phyloP scores from a whole-genome alignment of 257 asterid species.

The Primulina eburnea region DNA sequence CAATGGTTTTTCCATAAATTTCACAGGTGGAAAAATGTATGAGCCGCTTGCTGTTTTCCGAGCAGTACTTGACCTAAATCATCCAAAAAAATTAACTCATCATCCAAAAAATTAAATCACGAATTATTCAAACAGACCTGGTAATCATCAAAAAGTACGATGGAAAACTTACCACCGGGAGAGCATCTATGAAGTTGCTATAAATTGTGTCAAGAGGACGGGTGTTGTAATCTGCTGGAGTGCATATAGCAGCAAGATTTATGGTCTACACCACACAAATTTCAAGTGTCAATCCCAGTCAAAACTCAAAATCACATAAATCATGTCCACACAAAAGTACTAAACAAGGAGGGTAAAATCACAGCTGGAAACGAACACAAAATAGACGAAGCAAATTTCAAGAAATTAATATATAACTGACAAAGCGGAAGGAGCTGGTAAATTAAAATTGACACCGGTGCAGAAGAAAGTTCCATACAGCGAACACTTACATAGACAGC shows the following conservation, averaged over 20 bases:
- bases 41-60: constrained; percentile 81
- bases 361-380: constrained; percentile 8
- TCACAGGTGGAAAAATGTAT: constrained; percentile 95
- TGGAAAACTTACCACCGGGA: constrained; percentile 62
- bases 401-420: background rate
- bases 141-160: background rate
- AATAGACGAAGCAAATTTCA: constrained; percentile 7
- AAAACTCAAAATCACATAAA: constrained; percentile 21
- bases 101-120: background rate
- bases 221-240: constrained; percentile 91
- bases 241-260: constrained; percentile 94
- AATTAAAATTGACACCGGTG: background rate
- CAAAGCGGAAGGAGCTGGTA: constrained; percentile 4
- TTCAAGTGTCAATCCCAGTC: constrained; percentile 26
- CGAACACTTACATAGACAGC: background rate
- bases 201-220: constrained; percentile 93
- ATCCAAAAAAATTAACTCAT: constrained; percentile 20
- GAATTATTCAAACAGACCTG: background rate
- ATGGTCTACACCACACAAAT: constrained; percentile 44
- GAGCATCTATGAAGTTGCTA: constrained; percentile 92
- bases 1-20: constrained; percentile 84
- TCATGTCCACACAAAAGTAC: background rate
- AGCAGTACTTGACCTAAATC: constrained; percentile 79
- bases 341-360: constrained; percentile 3
- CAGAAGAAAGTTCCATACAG: constrained; percentile 1